Conservation (phyloP, 495 filamentous ascomycete species). For the Parathielavia hyrcaniae region DNA sequence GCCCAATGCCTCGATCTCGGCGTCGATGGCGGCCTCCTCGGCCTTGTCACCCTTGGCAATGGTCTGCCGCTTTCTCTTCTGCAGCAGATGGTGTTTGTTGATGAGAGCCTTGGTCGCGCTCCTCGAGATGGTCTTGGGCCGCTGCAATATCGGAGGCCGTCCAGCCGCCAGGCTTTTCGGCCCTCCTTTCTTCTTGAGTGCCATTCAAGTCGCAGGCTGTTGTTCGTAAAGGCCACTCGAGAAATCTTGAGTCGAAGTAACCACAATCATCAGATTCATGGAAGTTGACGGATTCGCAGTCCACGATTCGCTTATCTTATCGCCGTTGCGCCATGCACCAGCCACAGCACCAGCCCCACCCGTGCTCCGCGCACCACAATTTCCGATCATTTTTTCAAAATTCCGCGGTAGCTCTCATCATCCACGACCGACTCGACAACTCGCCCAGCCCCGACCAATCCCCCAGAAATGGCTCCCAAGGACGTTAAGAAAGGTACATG, state of each 20-base stretch:
- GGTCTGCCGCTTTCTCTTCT: slow-evolving; percentile 70
- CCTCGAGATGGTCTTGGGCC: slow-evolving; percentile 59
- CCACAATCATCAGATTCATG: background rate
- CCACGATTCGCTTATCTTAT: slow-evolving; percentile 8
- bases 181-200: slow-evolving; percentile 30
- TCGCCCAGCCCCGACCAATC: slow-evolving; percentile 39
- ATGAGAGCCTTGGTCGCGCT: slow-evolving; percentile 77
- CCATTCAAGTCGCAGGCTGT: slow-evolving; percentile 21
- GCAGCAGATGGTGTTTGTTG: slow-evolving; percentile 72
- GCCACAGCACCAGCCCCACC: slow-evolving; percentile 16
- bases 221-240: background rate
- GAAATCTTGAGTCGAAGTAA: background rate
- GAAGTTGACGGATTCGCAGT: too few relatives aligned
- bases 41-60: slow-evolving; percentile 53
- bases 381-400: slow-evolving; percentile 13
- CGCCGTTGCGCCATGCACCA: background rate
- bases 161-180: slow-evolving; percentile 57
- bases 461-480: slow-evolving; percentile 66
- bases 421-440: slow-evolving; percentile 29
- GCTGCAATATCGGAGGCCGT: slow-evolving; percentile 55
- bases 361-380: slow-evolving; percentile 24
- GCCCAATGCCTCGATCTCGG: slow-evolving; percentile 53
- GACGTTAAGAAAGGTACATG: slow-evolving; percentile 65
- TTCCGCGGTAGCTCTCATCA: slow-evolving; percentile 19
- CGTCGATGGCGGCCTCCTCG: slow-evolving; percentile 50